Percentiles rank a stretch among this genome's conserved stretches.
Conservation (phyloP, 2,329 filamentous ascomycete genomes). For the Colletotrichum spaethianum region DNA sequence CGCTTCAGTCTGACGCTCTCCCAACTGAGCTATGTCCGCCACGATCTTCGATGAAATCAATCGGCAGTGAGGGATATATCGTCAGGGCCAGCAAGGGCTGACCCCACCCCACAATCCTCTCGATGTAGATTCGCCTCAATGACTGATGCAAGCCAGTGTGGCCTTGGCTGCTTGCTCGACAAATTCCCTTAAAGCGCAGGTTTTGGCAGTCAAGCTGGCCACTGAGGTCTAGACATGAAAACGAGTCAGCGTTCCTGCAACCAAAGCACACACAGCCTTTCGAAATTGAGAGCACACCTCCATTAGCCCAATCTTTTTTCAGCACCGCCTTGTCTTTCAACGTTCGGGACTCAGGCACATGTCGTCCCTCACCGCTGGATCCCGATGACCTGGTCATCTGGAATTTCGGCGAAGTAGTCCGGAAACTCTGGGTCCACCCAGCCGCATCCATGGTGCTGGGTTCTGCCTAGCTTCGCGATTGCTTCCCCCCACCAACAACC, state of each 20-base stretch:
- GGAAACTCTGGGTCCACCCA: constrained; percentile 16
- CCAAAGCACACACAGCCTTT: neutral
- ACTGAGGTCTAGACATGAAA: neutral
- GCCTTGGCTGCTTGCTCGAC: neutral
- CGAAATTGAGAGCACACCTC: neutral
- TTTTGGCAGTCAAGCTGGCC: neutral
- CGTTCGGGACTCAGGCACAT: too few relatives aligned
- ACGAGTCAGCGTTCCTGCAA: constrained; percentile 21
- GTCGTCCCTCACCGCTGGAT: neutral
- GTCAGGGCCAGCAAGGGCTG: neutral
- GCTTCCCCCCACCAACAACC: neutral
- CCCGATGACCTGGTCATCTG: neutral
- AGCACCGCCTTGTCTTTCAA: neutral
- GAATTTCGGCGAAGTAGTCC: neutral
- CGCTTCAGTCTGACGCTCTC: constrained; percentile 42
- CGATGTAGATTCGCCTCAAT: neutral
- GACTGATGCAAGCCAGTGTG: too few relatives aligned
- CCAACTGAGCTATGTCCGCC: constrained; percentile 42
- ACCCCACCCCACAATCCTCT: neutral
- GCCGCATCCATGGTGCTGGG: neutral
- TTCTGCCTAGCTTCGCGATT: constrained; percentile 10
- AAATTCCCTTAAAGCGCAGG: neutral
- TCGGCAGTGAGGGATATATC: neutral
- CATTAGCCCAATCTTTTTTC: neutral
- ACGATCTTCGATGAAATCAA: neutral